Evolutionary conservation across 805 yeast species (phyloP), one percentile per base, ranked within the genome.

Genomic region (Ogataea methanolica): DNA sequence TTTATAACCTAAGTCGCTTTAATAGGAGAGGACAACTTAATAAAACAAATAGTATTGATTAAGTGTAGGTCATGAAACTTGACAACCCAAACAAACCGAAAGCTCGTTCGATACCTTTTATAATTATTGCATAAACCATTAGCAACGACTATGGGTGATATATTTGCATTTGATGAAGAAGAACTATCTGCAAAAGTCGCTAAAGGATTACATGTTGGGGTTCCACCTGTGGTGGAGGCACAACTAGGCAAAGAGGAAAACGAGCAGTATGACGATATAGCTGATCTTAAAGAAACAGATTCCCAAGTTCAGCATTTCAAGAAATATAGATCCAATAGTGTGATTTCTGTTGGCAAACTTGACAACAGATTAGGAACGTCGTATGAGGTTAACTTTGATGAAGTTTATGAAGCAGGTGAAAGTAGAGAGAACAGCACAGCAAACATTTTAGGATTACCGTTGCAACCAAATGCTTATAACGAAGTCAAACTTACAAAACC

Each of bases 331-430:
- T 64, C 68, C 2, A 53, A 61, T 42, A 61, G 66, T 45, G 61
- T 59, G 15, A 58, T 63, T 17, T 62, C 68, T 3, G 64, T 63
- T 16, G 68, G 68, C 6, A 53, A 52, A 31, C 49, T 63, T 12
- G 62, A 61, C 37, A 56, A 62, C 43, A 57, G 76, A 44, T 56
- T 73, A n/a, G 81, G 80, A 1, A 65, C 70, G 2, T 74, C 81
- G 4, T 74, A 75, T 52, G 76, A 76, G 49, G 75, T 79, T n/a
- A 73, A 69, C 5, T 67, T 79, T 42, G 74, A 70, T 39, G 62
- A 65, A 31, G 62, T 70, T 36, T 76, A 68, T 48, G 65, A 62
- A 31, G 56, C 57, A 23, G 56, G 47, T 19, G 59, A 60, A 34
- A 56, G 60, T 33, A 47, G 58, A 33, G 58, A 58, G 36, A 47